Base-by-base conservation (phyloP, 2,329 filamentous ascomycete species). In the Aspergillus ochraceus region DNA sequence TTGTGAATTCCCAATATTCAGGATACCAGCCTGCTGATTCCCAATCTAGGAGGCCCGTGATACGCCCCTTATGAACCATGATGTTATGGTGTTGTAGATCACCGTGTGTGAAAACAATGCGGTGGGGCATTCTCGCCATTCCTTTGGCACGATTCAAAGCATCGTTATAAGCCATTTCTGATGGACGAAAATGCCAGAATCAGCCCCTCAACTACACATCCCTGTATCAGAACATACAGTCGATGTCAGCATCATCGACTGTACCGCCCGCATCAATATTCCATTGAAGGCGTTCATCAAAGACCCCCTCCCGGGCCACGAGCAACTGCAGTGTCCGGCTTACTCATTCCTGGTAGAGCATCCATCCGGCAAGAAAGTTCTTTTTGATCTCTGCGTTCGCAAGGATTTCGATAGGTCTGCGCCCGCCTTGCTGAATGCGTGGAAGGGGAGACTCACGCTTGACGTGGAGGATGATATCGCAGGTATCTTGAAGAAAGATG, bases 301-400 rank as follows among this genome's bases (percentile, higher is more conserved):
- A 12, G 36, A 39, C 14, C 12, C 12, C 4, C 3, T n/a, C 36
- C 36, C 12, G 14, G 36, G 36, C 11, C 11, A 39, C 14, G 36
- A 39, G 11, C 12, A 11, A 2, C 12, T 39, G 14, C 12, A 39
- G 36, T 14, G 36, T 6, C 36, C 36, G 11, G 14, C 36, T 6
- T 39, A 39, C 14, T 20, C 30, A 10, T 65, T 65, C 49, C 55
- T 65, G 2, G 32, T 65, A 17, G 63, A 63, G 39, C 61, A 65
- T 46, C 30, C 54, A 3, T 59, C 59, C 0, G 60, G 60, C 17
- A 50, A 62, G 26, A 66, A 59, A 17, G 22, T 70, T 4, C 52
- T 73, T 0, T 76, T 73, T 57, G 73, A 76, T 52, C 65, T 76
- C 4, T 71, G 71, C 2, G 62, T 74, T 12, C 70, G 70, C 52